phyloP scores from a whole-genome alignment of 441 rosid species.

The Erodium trifolium region DNA sequence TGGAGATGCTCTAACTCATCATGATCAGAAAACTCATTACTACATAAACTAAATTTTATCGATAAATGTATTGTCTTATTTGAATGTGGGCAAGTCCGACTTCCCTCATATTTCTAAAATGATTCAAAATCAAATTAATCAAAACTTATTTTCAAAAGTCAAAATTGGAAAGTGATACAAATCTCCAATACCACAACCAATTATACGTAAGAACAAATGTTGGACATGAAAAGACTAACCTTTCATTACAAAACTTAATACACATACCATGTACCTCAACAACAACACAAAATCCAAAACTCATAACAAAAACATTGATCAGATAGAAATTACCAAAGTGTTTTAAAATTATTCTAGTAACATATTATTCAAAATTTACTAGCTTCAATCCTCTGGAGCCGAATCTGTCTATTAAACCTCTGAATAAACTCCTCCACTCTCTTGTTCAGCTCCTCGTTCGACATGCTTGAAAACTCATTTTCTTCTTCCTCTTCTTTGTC shows the following conservation, averaged over 20 bases:
- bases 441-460: slow-evolving; percentile 57
- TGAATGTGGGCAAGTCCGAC: too few relatives aligned
- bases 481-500: slow-evolving; percentile 23
- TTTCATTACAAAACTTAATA: neutral
- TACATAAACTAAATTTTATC: too few relatives aligned
- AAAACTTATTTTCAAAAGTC: neutral
- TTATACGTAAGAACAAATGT: neutral
- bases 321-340: neutral
- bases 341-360: neutral
- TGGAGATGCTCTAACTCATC: too few relatives aligned
- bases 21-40: too few relatives aligned
- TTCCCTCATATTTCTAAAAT: too few relatives aligned
- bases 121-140: too few relatives aligned
- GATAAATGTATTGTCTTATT: too few relatives aligned
- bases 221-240: neutral
- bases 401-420: slow-evolving; percentile 15
- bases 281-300: neutral
- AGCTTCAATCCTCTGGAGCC: slow-evolving; percentile 3
- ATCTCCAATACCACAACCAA: neutral
- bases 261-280: neutral
- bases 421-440: slow-evolving; percentile 73
- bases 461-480: slow-evolving; percentile 48
- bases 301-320: neutral
- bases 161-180: neutral
- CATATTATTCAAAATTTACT: neutral